These are phyloP conservation scores for Kwoniella bestiolae DNA, from an alignment of 768 basidiomycete species.

Conservation along the genomic window DNA sequence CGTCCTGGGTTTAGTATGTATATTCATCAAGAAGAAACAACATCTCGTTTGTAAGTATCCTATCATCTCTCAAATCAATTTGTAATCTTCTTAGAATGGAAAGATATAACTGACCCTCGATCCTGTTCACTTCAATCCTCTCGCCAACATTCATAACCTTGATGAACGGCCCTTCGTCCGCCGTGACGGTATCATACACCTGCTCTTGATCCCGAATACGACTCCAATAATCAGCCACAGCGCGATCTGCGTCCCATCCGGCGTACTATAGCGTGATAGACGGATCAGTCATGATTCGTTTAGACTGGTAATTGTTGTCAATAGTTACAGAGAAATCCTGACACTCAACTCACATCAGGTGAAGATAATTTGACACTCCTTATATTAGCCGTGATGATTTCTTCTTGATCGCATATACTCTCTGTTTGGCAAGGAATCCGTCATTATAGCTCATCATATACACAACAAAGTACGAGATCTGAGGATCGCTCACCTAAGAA, in stretches of 20 bases:
- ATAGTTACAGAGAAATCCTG: neutral
- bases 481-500: conserved; percentile 69
- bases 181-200: conserved; percentile 88
- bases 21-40: conserved; percentile 99
- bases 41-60: conserved; percentile 74
- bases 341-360: conserved; percentile 73
- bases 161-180: conserved; percentile 89
- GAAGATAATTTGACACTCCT: conserved; percentile 97
- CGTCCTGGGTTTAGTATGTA: conserved; percentile 87
- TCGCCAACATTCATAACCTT: conserved; percentile 96
- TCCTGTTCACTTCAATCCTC: conserved; percentile 83
- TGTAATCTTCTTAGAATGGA: neutral
- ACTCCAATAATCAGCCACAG: conserved; percentile 87
- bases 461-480: no score
- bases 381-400: conserved; percentile 92
- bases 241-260: conserved; percentile 88
- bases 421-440: conserved; percentile 64
- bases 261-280: conserved; percentile 68
- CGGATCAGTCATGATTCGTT: neutral
- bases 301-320: neutral
- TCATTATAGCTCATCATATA: neutral
- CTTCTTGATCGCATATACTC: conserved; percentile 84
- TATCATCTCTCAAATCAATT: conserved; percentile 6
- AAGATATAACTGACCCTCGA: conserved; percentile 49
- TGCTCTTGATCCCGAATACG: conserved; percentile 85